Conservation (phyloP, 257 asterid species). For the Nicotiana attenuata region DNA sequence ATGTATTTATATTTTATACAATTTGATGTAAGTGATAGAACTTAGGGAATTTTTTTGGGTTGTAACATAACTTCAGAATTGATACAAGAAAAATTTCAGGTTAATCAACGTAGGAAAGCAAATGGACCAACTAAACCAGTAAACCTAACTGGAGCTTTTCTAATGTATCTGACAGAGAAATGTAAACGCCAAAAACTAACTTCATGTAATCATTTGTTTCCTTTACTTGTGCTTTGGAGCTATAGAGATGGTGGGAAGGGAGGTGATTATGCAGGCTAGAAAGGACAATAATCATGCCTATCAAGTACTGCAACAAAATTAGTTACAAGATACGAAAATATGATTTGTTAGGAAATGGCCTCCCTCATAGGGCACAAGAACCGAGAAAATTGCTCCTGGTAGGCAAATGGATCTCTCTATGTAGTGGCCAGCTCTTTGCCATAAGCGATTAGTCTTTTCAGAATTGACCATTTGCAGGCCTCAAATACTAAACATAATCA, state of each 20-base stretch:
- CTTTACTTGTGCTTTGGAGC: neutral
- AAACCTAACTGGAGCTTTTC: neutral
- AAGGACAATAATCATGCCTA: neutral
- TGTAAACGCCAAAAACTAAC: neutral
- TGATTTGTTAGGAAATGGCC: neutral
- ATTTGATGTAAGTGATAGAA: neutral
- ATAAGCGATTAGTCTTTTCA: neutral
- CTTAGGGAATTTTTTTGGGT: neutral
- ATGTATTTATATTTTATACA: neutral
- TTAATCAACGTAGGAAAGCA: neutral
- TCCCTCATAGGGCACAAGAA: neutral
- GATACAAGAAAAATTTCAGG: neutral
- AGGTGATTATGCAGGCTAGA: neutral
- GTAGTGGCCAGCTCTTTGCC: neutral
- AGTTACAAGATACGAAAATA: neutral
- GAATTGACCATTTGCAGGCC: neutral
- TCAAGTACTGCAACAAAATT: neutral
- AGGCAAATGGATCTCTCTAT: neutral
- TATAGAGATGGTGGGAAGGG: neutral
- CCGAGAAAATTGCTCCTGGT: neutral
- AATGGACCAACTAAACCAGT: neutral
- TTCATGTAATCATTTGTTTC: neutral
- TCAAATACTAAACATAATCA: neutral
- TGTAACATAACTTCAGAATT: neutral
- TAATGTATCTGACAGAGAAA: neutral